Evolutionary conservation across 805 yeast genomes (phyloP).

Genomic region (Blastobotrys muscicola): DNA sequence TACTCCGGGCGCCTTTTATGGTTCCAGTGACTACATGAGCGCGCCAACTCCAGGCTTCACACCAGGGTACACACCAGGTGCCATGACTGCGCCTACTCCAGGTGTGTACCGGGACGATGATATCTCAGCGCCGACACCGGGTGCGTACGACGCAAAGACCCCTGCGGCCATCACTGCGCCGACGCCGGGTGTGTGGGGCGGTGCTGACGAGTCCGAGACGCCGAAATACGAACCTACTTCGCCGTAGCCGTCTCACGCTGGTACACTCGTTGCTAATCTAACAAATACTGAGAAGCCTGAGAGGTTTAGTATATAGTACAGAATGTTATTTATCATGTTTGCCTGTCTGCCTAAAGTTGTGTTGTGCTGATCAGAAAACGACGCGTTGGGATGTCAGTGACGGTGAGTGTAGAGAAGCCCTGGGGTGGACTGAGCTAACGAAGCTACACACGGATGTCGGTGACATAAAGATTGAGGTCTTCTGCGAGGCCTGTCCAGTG

Average conservation of each 20-base stretch:
- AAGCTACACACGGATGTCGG: constrained; percentile 33
- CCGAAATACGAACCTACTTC: constrained; percentile 23
- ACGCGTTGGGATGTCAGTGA: too few relatives aligned
- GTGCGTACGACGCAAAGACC: constrained; percentile 30
- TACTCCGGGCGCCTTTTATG: constrained; percentile 16
- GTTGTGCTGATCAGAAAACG: neutral
- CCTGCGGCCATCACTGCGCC: constrained; percentile 24
- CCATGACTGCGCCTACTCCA: constrained; percentile 33
- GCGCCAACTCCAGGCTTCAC: constrained; percentile 31
- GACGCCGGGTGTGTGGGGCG: constrained; percentile 26
- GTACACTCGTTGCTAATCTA: too few relatives aligned
- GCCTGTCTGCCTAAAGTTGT: neutral
- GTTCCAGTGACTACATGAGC: constrained; percentile 26
- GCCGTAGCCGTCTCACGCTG: too few relatives aligned
- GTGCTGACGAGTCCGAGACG: constrained; percentile 23
- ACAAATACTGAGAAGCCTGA: neutral
- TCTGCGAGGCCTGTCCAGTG: constrained; percentile 32
- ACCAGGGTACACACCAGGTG: constrained; percentile 29
- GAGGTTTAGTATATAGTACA: neutral
- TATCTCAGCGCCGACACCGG: constrained; percentile 28
- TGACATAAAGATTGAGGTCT: constrained; percentile 32
- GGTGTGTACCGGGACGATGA: constrained; percentile 22
- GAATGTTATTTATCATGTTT: neutral
- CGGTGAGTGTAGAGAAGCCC: too few relatives aligned
- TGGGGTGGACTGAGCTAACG: neutral